Conservation (phyloP, 805 yeast genomes). For the Zygosaccharomyces bailii region DNA sequence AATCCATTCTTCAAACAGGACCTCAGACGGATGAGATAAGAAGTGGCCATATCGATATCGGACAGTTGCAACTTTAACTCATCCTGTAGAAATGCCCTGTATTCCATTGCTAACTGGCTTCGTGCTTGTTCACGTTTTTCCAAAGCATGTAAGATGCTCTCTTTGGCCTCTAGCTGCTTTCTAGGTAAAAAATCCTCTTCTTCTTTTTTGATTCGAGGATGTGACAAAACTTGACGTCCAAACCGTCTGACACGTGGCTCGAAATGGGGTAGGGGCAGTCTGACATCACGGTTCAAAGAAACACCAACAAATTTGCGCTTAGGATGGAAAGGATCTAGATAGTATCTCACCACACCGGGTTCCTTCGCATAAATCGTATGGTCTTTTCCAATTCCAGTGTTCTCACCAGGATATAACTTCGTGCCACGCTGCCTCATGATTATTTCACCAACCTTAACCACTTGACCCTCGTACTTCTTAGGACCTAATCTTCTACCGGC, state of each 20-base stretch:
- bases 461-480: slow-evolving; percentile 73
- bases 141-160: slow-evolving; percentile 43
- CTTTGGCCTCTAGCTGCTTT: slow-evolving; percentile 59
- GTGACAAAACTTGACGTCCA: slow-evolving; percentile 62
- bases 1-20: slow-evolving; percentile 60
- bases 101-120: slow-evolving; percentile 29
- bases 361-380: slow-evolving; percentile 89
- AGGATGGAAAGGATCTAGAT: slow-evolving; percentile 95
- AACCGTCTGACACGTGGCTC: slow-evolving; percentile 84
- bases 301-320: slow-evolving; percentile 86
- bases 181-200: slow-evolving; percentile 65
- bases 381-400: slow-evolving; percentile 85
- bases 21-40: slow-evolving; percentile 53
- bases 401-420: slow-evolving; percentile 89
- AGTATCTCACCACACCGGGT: slow-evolving; percentile 90
- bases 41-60: slow-evolving; percentile 40
- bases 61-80: slow-evolving; percentile 24
- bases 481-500: slow-evolving; percentile 94
- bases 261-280: slow-evolving; percentile 85
- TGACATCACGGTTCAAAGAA: slow-evolving; percentile 59
- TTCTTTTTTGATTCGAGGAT: slow-evolving; percentile 42
- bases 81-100: slow-evolving; percentile 28
- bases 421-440: slow-evolving; percentile 95
- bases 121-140: slow-evolving; percentile 43
- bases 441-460: slow-evolving; percentile 78